A percentile compares a stretch with the other conserved stretches of the same genome.
These are phyloP conservation scores for Yamadazyma tumulicola DNA, from an alignment of 805 yeast genomes.

Conservation along the genomic window DNA sequence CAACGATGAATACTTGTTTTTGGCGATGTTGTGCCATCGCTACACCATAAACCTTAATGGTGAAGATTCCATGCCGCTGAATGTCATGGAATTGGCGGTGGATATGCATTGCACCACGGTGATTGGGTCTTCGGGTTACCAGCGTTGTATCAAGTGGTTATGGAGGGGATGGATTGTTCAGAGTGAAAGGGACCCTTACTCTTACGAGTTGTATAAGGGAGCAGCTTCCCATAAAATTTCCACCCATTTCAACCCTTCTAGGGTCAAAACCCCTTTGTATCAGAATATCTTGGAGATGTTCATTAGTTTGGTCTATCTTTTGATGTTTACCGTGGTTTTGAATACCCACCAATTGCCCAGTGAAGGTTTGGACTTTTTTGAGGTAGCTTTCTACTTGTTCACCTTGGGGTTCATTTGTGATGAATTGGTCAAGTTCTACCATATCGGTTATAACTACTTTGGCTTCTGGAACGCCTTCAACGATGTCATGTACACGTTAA, in stretches of 20 bases:
- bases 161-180: constrained; percentile 95
- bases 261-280: constrained; percentile 81
- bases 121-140: constrained; percentile 78
- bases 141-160: constrained; percentile 81
- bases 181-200: constrained; percentile 62
- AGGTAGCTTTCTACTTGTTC: constrained; percentile 57
- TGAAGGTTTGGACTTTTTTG: constrained; percentile 40
- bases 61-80: constrained; percentile 59
- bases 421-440: constrained; percentile 68
- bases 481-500: constrained; percentile 59
- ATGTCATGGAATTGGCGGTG: constrained; percentile 80
- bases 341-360: constrained; percentile 49
- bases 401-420: constrained; percentile 66
- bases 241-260: constrained; percentile 74
- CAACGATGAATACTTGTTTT: constrained; percentile 61
- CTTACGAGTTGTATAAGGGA: constrained; percentile 62
- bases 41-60: constrained; percentile 64
- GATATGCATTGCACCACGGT: constrained; percentile 78
- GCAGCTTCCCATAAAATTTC: constrained; percentile 51
- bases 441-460: constrained; percentile 68
- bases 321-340: constrained; percentile 59
- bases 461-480: constrained; percentile 81
- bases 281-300: constrained; percentile 71
- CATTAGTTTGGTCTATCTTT: constrained; percentile 61
- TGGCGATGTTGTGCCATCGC: constrained; percentile 74